These are phyloP conservation scores for Hyphodiscus hymeniophilus DNA, from an alignment of 495 filamentous ascomycete genomes.

Conservation along the genomic window DNA sequence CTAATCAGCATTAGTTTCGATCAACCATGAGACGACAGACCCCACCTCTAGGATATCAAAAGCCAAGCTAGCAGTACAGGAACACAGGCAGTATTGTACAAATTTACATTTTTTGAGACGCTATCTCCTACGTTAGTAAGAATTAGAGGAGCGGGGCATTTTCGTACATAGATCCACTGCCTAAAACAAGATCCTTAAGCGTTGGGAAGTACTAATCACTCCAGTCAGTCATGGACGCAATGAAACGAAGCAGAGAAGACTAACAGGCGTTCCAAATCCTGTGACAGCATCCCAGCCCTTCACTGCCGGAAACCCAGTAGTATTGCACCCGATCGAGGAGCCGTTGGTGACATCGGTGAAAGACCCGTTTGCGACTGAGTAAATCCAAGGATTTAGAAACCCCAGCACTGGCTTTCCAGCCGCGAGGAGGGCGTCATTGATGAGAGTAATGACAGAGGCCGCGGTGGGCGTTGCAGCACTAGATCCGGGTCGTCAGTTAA, in stretches of 20 bases:
- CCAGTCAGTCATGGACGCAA: background rate
- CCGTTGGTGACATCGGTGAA: slow-evolving; percentile 56
- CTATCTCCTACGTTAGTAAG: too few species aligned
- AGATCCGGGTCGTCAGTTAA: slow-evolving; percentile 21
- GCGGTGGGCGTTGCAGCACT: slow-evolving; percentile 1
- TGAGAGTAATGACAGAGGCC: slow-evolving; percentile 40
- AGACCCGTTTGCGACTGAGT: slow-evolving; percentile 44
- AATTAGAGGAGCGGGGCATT: too few species aligned
- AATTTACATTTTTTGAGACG: too few species aligned
- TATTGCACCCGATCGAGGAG: slow-evolving; percentile 47
- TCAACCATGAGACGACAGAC: too few species aligned
- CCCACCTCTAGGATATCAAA: too few species aligned
- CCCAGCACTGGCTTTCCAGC: slow-evolving; percentile 51
- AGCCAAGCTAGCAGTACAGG: too few species aligned
- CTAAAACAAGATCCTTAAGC: background rate
- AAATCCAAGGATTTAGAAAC: slow-evolving; percentile 54
- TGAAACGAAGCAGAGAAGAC: background rate
- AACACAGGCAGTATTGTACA: too few species aligned
- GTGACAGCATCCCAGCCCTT: slow-evolving; percentile 60
- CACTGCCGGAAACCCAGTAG: slow-evolving; percentile 41
- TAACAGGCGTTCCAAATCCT: slow-evolving; percentile 49
- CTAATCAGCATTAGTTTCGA: too few species aligned
- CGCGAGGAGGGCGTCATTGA: slow-evolving; percentile 53
- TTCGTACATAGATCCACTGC: too few species aligned
- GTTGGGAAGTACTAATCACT: background rate